A percentile compares a stretch with the other conserved stretches of the same genome.
Conservation (phyloP, 345 rosid genomes). For the Rhodamnia argentea region DNA sequence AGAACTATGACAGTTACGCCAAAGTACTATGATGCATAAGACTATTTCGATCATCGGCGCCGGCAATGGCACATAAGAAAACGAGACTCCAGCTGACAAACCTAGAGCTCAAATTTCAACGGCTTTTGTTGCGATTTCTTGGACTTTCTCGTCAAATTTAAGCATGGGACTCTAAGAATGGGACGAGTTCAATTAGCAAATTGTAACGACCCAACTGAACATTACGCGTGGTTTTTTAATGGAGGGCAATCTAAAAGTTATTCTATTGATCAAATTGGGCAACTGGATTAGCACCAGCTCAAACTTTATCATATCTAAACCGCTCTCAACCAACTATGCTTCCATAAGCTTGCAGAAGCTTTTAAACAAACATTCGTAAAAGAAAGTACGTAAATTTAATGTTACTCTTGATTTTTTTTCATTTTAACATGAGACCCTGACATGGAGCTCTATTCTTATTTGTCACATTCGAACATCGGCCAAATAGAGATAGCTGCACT, state of each 20-base stretch:
- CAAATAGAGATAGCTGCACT: no score
- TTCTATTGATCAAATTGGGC: neutral
- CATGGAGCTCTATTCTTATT: no score
- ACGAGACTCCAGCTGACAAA: neutral
- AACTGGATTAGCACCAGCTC: neutral
- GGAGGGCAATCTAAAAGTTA: neutral
- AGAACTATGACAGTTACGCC: neutral
- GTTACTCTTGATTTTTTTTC: neutral
- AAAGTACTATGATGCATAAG: neutral
- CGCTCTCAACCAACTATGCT: neutral
- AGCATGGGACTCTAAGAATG: no score
- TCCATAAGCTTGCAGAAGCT: no score
- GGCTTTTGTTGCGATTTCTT: neutral
- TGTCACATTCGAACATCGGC: no score
- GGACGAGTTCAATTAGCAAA: no score
- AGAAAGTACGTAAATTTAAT: neutral
- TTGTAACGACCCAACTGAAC: neutral
- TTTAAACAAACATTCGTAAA: neutral
- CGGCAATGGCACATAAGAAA: neutral
- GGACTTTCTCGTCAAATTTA: fast-evolving
- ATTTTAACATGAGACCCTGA: neutral
- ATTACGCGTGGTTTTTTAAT: neutral
- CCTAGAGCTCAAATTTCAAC: neutral
- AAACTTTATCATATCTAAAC: neutral
- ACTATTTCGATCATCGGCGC: neutral